Percentiles rank a stretch among this genome's conserved stretches.
Evolutionary conservation across 768 basidiomycete species (phyloP).

Genomic region (Boletus rubescentipes): DNA sequence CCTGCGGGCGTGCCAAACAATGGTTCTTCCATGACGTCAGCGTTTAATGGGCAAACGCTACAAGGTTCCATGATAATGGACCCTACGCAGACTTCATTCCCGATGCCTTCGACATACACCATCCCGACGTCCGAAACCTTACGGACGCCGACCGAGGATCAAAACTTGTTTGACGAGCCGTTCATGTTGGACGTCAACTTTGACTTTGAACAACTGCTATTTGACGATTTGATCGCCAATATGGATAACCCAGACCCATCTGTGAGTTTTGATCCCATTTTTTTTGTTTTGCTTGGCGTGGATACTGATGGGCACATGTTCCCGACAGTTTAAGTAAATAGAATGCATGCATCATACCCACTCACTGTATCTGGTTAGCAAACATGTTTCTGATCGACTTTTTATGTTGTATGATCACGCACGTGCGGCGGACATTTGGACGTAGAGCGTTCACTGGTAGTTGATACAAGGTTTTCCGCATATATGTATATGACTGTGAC

Average conservation of each 20-base stretch:
- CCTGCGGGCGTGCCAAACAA: conserved; percentile 10
- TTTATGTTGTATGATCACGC: background rate
- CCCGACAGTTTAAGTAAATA: conserved; percentile 24
- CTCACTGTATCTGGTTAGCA: background rate
- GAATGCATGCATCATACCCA: background rate
- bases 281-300: background rate
- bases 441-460: conserved; percentile 16
- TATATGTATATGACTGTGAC: background rate
- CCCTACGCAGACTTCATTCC: conserved; percentile 6
- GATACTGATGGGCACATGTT: conserved; percentile 6
- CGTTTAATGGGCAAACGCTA: conserved; percentile 1
- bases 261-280: conserved; percentile 25
- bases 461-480: background rate
- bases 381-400: background rate
- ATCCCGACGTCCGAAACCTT: background rate
- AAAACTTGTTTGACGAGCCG: conserved; percentile 29
- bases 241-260: conserved; percentile 31
- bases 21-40: conserved; percentile 18
- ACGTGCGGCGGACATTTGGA: background rate
- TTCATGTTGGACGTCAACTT: conserved; percentile 30
- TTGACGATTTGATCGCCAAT: conserved; percentile 27
- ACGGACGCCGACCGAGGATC: conserved; percentile 10
- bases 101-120: background rate
- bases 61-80: background rate
- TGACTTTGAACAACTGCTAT: conserved; percentile 22